Evolutionary conservation across 345 rosid genomes (phyloP).

Genomic region (Acer negundo): DNA sequence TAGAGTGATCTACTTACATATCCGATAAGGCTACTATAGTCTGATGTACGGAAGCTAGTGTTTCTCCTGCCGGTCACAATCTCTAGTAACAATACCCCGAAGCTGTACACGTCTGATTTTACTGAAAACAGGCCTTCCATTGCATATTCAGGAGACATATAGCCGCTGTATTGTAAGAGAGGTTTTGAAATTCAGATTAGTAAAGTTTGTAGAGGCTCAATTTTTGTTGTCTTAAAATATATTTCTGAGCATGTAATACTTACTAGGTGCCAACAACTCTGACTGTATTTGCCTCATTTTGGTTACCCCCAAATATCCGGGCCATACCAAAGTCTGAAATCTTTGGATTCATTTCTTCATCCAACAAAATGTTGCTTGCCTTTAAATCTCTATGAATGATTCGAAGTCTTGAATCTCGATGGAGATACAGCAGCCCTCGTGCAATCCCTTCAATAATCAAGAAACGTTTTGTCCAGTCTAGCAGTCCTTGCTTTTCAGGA

Average conservation of each 20-base stretch:
- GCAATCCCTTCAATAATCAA: slow-evolving; percentile 72
- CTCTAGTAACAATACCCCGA: slow-evolving; percentile 68
- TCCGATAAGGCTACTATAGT: slow-evolving; percentile 45
- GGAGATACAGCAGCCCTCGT: slow-evolving; percentile 76
- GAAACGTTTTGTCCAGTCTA: slow-evolving; percentile 60
- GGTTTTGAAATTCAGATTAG: not conserved
- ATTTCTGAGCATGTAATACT: slow-evolving; percentile 11
- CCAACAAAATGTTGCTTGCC: slow-evolving; percentile 69
- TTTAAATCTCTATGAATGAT: slow-evolving; percentile 75
- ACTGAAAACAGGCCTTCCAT: slow-evolving; percentile 77
- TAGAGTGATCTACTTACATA: slow-evolving; percentile 44
- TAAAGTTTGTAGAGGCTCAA: not conserved
- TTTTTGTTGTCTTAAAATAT: not conserved
- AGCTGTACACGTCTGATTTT: slow-evolving; percentile 75
- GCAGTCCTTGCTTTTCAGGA: slow-evolving; percentile 35
- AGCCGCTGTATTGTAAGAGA: slow-evolving; percentile 46
- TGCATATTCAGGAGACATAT: slow-evolving; percentile 80
- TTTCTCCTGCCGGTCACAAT: slow-evolving; percentile 60
- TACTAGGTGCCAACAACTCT: slow-evolving; percentile 74
- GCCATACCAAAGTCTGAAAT: slow-evolving; percentile 85
- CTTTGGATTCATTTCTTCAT: slow-evolving; percentile 72
- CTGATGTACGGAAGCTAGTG: slow-evolving; percentile 41
- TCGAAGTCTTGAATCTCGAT: slow-evolving; percentile 67
- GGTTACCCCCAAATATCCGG: slow-evolving; percentile 54
- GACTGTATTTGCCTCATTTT: slow-evolving; percentile 56